These are phyloP conservation scores for Fusarium floridanum DNA, from an alignment of 2,329 filamentous ascomycete genomes.

Conservation along the genomic window DNA sequence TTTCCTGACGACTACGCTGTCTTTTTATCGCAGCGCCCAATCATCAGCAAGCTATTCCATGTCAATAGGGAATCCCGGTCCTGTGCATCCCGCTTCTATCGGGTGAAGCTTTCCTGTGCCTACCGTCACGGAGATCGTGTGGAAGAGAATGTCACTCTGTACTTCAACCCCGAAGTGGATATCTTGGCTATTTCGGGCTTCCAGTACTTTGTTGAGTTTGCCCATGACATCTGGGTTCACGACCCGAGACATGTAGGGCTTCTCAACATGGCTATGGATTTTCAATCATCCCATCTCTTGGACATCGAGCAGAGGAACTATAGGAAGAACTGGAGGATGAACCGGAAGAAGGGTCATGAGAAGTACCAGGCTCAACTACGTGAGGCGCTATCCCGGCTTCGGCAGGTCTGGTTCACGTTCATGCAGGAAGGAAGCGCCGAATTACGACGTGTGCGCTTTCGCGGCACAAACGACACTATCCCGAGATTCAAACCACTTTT, in stretches of 20 bases:
- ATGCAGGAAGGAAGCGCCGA: accelerated
- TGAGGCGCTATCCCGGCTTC: neutral
- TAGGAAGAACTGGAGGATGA: too few species aligned
- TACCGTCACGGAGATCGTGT: neutral
- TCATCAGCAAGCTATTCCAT: neutral
- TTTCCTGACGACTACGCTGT: neutral
- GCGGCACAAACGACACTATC: neutral
- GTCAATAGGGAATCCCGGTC: neutral
- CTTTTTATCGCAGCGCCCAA: neutral
- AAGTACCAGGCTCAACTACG: neutral
- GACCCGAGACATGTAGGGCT: neutral
- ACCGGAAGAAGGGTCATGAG: too few species aligned
- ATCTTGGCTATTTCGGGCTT: neutral
- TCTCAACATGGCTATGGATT: neutral
- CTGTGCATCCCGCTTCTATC: neutral
- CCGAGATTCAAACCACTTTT: neutral
- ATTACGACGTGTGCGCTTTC: neutral
- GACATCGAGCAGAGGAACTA: too few species aligned
- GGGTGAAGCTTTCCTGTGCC: neutral
- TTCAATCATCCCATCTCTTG: too few species aligned
- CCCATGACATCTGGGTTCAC: neutral
- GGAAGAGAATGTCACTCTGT: neutral
- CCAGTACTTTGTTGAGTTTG: neutral
- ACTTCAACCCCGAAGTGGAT: neutral
- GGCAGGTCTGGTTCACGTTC: neutral